phyloP scores from a whole-genome alignment of 2,329 filamentous ascomycete species.

The Orbilia quercus region DNA sequence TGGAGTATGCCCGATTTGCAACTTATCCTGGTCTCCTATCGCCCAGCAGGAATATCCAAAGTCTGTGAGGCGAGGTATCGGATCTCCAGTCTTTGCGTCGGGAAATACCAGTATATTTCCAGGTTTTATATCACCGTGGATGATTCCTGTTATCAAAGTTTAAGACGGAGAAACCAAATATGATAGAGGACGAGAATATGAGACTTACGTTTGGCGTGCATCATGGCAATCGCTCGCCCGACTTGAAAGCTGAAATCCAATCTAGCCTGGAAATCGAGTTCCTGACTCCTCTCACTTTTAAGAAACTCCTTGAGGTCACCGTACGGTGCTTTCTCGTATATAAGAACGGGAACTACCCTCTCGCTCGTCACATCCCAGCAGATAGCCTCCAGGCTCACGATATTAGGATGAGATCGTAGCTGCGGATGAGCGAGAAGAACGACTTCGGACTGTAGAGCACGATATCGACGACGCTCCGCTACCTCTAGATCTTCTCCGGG shows the following conservation, averaged over 20 bases:
- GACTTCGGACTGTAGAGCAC: slow-evolving; percentile 15
- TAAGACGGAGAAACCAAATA: neutral
- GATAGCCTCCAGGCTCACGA: slow-evolving; percentile 20
- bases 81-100: neutral
- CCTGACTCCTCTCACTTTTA: neutral
- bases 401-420: slow-evolving; percentile 30
- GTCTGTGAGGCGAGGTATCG: slow-evolving; percentile 3
- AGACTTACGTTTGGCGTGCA: slow-evolving; percentile 17
- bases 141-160: slow-evolving; percentile 4
- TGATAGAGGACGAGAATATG: neutral
- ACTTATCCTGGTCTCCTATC: neutral
- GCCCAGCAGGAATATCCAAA: slow-evolving; percentile 11
- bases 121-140: slow-evolving; percentile 57
- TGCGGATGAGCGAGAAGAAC: slow-evolving; percentile 11
- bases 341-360: slow-evolving; percentile 8
- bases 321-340: slow-evolving; percentile 6
- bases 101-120: slow-evolving; percentile 55
- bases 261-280: neutral
- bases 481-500: neutral
- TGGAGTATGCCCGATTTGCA: neutral
- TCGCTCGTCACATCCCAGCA: slow-evolving; percentile 26
- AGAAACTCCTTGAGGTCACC: slow-evolving; percentile 9
- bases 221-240: slow-evolving; percentile 1
- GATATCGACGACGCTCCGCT: slow-evolving; percentile 2
- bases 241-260: slow-evolving; percentile 9